Percentiles rank a stretch among this genome's conserved stretches.
phyloP scores from a whole-genome alignment of 352 stramenopile genomes.

The Phytophthora idaei region DNA sequence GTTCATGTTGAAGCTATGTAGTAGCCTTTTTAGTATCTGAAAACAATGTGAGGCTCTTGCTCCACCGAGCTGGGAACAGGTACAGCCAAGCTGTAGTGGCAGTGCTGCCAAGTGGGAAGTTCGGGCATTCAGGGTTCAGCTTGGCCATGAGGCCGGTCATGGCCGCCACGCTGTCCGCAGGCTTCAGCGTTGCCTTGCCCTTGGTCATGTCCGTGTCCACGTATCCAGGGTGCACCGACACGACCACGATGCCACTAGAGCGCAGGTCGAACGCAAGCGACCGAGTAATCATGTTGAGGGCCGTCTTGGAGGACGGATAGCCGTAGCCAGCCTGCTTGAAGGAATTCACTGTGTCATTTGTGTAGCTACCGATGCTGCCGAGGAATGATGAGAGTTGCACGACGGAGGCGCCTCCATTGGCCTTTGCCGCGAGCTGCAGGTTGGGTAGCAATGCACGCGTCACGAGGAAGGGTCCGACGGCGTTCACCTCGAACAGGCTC shows the following conservation, averaged over 20 bases:
- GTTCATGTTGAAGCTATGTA: too few relatives aligned
- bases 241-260: constrained; percentile 40
- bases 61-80: too few relatives aligned
- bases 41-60: too few relatives aligned
- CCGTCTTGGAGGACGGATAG: constrained; percentile 64
- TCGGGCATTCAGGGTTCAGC: too few relatives aligned
- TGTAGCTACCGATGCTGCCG: constrained; percentile 43
- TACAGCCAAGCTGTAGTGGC: too few relatives aligned
- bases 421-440: too few relatives aligned
- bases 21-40: too few relatives aligned
- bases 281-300: constrained; percentile 17
- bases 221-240: constrained; percentile 54
- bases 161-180: constrained; percentile 32
- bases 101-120: too few relatives aligned
- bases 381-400: constrained; percentile 45
- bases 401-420: too few relatives aligned
- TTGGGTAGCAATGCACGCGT: too few relatives aligned
- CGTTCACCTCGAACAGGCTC: too few relatives aligned
- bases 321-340: constrained; percentile 43
- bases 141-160: constrained; percentile 37
- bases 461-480: too few relatives aligned
- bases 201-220: constrained; percentile 49
- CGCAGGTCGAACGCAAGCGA: constrained; percentile 38
- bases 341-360: neutral
- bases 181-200: constrained; percentile 26